Evolutionary conservation across 129 eudicot genomes (phyloP).

Genomic region (Saposhnikovia divaricata): DNA sequence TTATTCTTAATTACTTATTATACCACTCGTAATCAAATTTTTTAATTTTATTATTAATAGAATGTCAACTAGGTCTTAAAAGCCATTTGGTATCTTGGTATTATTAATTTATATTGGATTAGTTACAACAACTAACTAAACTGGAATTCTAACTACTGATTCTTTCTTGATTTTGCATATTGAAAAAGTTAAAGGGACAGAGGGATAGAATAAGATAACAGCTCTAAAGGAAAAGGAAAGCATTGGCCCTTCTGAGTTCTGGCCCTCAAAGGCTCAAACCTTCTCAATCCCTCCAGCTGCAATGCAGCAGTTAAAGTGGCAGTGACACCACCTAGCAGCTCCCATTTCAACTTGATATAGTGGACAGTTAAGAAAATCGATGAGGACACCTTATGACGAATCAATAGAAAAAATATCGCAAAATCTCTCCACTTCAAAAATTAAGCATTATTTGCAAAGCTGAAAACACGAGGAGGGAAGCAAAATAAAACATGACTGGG

Average conservation of each 20-base stretch:
- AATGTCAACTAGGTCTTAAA: conserved; percentile 9
- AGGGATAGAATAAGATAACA: background rate
- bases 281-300: conserved; percentile 11
- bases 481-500: background rate
- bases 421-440: no score
- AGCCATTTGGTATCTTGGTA: conserved; percentile 4
- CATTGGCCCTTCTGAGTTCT: no score
- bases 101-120: conserved; percentile 15
- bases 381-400: background rate
- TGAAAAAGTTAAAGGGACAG: conserved; percentile 5
- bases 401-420: no score
- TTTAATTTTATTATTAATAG: background rate
- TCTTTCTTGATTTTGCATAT: conserved; percentile 22
- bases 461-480: background rate
- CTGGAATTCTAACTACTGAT: conserved; percentile 27
- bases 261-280: conserved; percentile 2
- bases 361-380: background rate
- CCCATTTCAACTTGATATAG: background rate
- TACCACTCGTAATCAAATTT: background rate
- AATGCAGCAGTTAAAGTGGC: conserved; percentile 1
- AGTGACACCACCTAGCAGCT: background rate
- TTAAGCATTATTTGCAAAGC: background rate
- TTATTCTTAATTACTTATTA: background rate
- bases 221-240: conserved; percentile 13
- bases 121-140: conserved; percentile 33